Base-by-base conservation (phyloP, 768 basidiomycete genomes). In the Galerina sulciceps region DNA sequence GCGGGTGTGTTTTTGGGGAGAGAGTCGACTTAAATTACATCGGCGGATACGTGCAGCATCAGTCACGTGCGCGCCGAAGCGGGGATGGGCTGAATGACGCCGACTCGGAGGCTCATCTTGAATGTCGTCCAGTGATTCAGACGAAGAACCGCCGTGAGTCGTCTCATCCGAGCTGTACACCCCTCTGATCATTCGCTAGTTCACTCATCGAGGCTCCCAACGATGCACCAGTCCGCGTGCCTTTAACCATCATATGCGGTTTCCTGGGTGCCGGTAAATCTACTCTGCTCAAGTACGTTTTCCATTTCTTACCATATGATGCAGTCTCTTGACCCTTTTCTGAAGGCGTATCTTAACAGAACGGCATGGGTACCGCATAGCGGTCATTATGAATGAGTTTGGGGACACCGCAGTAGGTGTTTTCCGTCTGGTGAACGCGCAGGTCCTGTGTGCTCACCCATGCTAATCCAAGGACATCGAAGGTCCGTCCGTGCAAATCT, bases 371-470 rank as follows among this genome's bases (percentile, higher is more conserved):
- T 94, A 95, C 69, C 86, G 91, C 37, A 97, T 99, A 55, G 96
- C 96, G 4, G 96, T 99, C 18, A 97, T 96, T 62, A 95, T 97
- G 93, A 97, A 96, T 68, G 94, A 96, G 73, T 99, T 99, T 70
- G 96, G 94, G 9, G 95, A 97, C 70, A 95, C 95, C 17, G 93
- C 93, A 65, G 91, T 93, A 67, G 68, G 87, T 31, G 26, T 31
- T 31, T 78, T n/a, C 35, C 17, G 14, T 44, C n/a, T 6, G 18
- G 14, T 35, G n/a, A 2, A 37, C 1, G 40, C 36, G 53, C 45
- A 26, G 3, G 11, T 42, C 17, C 14, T 23, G 20, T 11, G 26
- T 10, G 46, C 20, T 22, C 15, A 45, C 18, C 61, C 20, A 57
- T 43, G 40, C 41, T 48, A 37, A 60, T 58, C 20, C 48, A 43